A percentile compares a stretch with the other conserved stretches of the same genome.
Evolutionary conservation across 164 flowering plant genomes (phyloP).

Genomic region (Vitis riparia): DNA sequence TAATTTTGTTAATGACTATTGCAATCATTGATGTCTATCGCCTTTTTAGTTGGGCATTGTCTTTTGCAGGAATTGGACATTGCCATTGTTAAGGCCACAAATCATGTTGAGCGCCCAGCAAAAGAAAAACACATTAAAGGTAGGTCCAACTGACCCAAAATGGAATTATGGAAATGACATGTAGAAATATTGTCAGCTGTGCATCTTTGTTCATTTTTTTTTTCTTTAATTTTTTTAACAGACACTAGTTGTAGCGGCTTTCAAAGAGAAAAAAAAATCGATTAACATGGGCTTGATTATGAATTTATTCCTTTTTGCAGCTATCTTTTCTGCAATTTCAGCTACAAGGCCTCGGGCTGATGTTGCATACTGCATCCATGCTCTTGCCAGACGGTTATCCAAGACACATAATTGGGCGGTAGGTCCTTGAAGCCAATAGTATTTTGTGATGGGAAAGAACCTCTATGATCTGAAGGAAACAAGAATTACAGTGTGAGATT

Average conservation of each 20-base stretch:
- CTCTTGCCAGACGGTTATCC: constrained; percentile 81
- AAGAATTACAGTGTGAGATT: neutral
- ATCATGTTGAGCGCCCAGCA: constrained; percentile 83
- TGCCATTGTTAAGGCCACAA: constrained; percentile 78
- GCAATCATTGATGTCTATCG: neutral
- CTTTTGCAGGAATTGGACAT: constrained; percentile 73
- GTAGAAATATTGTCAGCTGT: too few relatives aligned
- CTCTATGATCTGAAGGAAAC: neutral
- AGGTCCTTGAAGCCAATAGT: constrained; percentile 17
- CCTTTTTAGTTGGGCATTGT: constrained; percentile 1
- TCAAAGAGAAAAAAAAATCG: too few relatives aligned
- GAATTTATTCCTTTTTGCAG: constrained; percentile 34
- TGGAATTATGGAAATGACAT: too few relatives aligned
- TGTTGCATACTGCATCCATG: constrained; percentile 96
- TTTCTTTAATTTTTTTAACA: too few relatives aligned
- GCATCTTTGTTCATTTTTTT: too few relatives aligned
- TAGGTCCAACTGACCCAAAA: constrained; percentile 16
- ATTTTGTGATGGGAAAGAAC: neutral
- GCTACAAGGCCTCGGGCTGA: constrained; percentile 95
- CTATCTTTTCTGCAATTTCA: constrained; percentile 78
- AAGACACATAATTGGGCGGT: constrained; percentile 97
- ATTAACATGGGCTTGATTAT: neutral
- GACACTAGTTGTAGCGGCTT: too few relatives aligned
- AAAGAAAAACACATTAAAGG: constrained; percentile 83
- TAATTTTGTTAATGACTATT: neutral